Evolutionary conservation across 1,139 yeast genomes (phyloP), one percentile per base, ranked within the genome.

Genomic region (Yamadazyma siamensis): DNA sequence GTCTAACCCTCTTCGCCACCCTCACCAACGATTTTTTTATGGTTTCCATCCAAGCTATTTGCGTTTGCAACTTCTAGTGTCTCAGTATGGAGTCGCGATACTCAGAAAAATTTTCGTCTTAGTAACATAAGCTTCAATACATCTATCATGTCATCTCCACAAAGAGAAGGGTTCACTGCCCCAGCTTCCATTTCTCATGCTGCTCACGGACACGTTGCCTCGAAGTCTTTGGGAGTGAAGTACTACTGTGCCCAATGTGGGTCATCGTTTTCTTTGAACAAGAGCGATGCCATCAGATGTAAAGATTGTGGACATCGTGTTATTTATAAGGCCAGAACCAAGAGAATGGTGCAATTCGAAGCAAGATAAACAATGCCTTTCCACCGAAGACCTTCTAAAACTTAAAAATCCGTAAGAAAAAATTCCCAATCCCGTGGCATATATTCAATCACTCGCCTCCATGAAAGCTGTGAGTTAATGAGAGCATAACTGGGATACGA

Each of bases 301-400:
- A 89, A 89, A 63, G 95, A 89, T 51, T 91, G 98, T 62, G 98
- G 98, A 39, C 98, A 91, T 65, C 82, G 98, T 65, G 97, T 91
- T 41, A 71, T 91, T 45, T 87, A 91, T 69, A 91, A 91, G 69
- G 95, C 96, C 44, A 81, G 98, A 70, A 89, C 97, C 28, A 84
- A 89, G 70, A 78, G 97, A 66, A 87, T 89, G 94, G 94, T 78
- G 44, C 77, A 68, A 52, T 71, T 65, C 42, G 74, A 67, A 50
- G 75, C 75, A 25, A 67, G 75, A 47, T 69, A 57, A 41, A 13
- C 20, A 18, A 15, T 21, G 5, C 5, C 10, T 4, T 4, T 11
- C 5, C n/a, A 9, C 9, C 25, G 13, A 10, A 18, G 20, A n/a
- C n/a, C n/a, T n/a, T n/a, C n/a, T n/a, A n/a, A n/a, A n/a, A n/a